phyloP scores from a whole-genome alignment of 305 asterid genomes.

The Solanum hybrid region DNA sequence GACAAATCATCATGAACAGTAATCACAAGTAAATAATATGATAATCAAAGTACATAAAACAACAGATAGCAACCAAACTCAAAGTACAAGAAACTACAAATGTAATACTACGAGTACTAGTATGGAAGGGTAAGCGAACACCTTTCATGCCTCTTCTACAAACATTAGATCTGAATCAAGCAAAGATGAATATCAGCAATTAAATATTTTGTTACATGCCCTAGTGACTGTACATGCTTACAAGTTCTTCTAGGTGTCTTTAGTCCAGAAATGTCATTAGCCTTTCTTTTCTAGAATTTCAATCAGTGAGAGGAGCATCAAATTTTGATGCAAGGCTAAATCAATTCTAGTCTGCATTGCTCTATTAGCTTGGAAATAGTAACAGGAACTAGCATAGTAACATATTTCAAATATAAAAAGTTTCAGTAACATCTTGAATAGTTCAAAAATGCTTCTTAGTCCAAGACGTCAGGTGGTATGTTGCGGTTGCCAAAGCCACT shows the following conservation, averaged over 20 bases:
- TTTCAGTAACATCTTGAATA: neutral
- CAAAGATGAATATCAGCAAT: neutral
- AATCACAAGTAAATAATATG: neutral
- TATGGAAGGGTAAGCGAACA: neutral
- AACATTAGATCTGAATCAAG: neutral
- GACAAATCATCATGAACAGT: neutral
- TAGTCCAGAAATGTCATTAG: neutral
- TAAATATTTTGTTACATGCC: neutral
- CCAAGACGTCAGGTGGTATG: neutral
- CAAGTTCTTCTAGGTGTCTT: neutral
- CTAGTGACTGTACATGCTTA: neutral
- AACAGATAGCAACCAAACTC: neutral
- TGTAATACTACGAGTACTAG: neutral
- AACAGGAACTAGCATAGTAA: neutral
- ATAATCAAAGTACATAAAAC: neutral
- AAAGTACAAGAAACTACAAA: neutral
- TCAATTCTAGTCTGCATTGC: neutral
- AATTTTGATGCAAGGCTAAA: neutral
- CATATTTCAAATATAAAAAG: neutral
- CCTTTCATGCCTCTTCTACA: neutral
- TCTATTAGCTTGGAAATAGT: neutral
- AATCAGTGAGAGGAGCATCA: neutral
- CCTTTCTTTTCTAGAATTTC: neutral
- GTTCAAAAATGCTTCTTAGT: neutral
- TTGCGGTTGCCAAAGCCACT: neutral